These are phyloP conservation scores for Myxozyma kluyveri DNA, from an alignment of 805 yeast species.

Conservation along the genomic window DNA sequence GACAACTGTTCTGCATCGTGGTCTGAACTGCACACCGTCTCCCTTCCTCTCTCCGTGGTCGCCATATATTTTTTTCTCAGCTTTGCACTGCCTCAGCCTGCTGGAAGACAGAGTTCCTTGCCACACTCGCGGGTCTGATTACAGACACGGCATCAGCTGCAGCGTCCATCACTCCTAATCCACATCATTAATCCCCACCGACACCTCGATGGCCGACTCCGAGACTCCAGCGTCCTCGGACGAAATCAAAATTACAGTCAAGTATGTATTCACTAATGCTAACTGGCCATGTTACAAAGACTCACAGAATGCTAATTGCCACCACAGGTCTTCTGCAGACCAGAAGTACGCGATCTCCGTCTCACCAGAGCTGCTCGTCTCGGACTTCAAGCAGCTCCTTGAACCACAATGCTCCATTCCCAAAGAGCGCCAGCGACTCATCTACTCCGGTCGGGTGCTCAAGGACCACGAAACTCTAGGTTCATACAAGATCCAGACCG, in stretches of 20 bases:
- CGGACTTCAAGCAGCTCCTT: conserved; percentile 65
- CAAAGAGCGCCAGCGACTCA: conserved; percentile 77
- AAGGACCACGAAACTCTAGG: conserved; percentile 76
- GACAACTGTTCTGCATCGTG: too few relatives aligned
- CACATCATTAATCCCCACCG: background rate
- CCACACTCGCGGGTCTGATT: too few relatives aligned
- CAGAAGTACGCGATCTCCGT: conserved; percentile 69
- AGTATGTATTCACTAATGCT: conserved; percentile 17
- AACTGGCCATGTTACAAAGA: background rate
- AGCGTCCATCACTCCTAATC: background rate
- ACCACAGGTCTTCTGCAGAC: conserved; percentile 43
- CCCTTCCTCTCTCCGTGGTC: too few relatives aligned
- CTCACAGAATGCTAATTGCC: background rate
- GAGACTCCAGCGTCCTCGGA: conserved; percentile 13
- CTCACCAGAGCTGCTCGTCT: conserved; percentile 54
- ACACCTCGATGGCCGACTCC: conserved; percentile 4
- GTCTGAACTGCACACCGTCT: too few relatives aligned
- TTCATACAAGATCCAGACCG: conserved; percentile 75
- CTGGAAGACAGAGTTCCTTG: too few relatives aligned
- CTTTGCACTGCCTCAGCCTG: too few relatives aligned
- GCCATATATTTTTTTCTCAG: too few relatives aligned
- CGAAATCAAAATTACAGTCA: conserved; percentile 25
- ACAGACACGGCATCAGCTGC: background rate
- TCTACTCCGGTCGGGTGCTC: conserved; percentile 89
- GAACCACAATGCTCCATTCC: conserved; percentile 64